phyloP scores from a whole-genome alignment of 768 basidiomycete genomes.

The Termitomyces sp. region DNA sequence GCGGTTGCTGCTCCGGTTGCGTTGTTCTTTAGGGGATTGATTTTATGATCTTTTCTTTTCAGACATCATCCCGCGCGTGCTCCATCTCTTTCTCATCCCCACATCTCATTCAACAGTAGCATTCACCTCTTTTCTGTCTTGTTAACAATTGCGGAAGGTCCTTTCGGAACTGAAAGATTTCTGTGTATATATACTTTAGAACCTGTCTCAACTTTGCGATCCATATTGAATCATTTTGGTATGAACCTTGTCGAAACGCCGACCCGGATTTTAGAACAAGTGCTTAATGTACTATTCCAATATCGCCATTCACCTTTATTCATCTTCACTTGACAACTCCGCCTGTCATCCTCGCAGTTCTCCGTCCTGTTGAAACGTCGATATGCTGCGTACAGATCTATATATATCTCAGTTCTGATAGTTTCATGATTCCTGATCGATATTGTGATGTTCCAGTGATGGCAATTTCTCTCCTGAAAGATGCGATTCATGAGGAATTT shows the following conservation, averaged over 20 bases:
- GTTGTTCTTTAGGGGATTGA: constrained; percentile 43
- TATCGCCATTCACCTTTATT: not conserved
- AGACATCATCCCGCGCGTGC: constrained; percentile 8
- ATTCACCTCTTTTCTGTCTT: constrained; percentile 6
- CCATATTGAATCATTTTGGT: not conserved
- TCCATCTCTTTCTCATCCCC: constrained; percentile 20
- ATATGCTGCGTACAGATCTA: not conserved
- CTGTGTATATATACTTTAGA: constrained; percentile 15
- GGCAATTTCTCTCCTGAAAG: constrained; percentile 10
- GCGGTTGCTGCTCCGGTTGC: constrained; percentile 66
- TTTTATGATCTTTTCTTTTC: not conserved
- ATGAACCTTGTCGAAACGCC: not conserved
- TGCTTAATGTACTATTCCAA: not conserved
- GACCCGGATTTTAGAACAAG: not conserved
- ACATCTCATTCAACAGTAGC: not conserved
- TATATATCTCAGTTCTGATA: not conserved
- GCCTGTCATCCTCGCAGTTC: too few species aligned
- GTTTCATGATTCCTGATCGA: not conserved
- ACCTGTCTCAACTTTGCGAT: constrained; percentile 1
- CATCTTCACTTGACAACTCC: not conserved
- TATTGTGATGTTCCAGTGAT: constrained; percentile 1
- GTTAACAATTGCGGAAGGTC: constrained; percentile 13
- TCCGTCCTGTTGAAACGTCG: too few species aligned
- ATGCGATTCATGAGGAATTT: not conserved
- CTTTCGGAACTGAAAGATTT: constrained; percentile 12